Base-by-base conservation (phyloP, 176 grass and related monocot genomes). In the Bromus sterilis region DNA sequence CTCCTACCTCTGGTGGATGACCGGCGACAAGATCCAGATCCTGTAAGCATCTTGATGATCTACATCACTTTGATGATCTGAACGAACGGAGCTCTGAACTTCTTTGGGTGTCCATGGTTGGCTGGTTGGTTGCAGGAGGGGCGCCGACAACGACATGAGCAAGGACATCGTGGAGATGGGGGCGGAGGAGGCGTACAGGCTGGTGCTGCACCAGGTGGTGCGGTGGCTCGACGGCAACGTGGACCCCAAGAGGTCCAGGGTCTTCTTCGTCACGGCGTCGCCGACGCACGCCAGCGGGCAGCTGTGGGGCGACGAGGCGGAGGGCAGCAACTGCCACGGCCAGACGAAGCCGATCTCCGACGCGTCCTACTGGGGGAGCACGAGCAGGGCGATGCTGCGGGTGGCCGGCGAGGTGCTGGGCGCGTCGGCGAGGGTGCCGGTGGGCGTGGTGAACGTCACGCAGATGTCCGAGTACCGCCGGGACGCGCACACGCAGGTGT, bases 1-100 rank as follows among this genome's bases (percentile, higher is more conserved):
- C 68, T 85, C 91, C 28, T 93, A 93, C 67, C 87, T 90, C 59
- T 90, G 91, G 91, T 93, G 91, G 91, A 89, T 85, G 51, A 69
- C 81, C 4, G 53, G 58, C 0, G 31, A 48, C 4, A 87, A 90
- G 81, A 90, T 85, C 49, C 79, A 87, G 66, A 90, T 90, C 58
- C 71, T 93, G 91, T 93, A 84, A 78, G 66, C 7, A 2, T 0
- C 12, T 30, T 2, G 29, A 13, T 16, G 35, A 35, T 63, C 2
- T 32, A 18, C 11, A 15, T 0, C 13, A 2, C 6, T 35, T 67
- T 59, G 21, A 68, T 53, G 21, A 68, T 53, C 24, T 24, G 63
- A 30, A 21, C 42, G 32, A 16, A 21, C 42, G 32, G 12, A 34
- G n/a, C 56, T 20, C 53, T 16, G 21, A 4, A 40, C 28, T 9